Base-by-base conservation (phyloP, 768 basidiomycete species). In the Trametopsis cervina region DNA sequence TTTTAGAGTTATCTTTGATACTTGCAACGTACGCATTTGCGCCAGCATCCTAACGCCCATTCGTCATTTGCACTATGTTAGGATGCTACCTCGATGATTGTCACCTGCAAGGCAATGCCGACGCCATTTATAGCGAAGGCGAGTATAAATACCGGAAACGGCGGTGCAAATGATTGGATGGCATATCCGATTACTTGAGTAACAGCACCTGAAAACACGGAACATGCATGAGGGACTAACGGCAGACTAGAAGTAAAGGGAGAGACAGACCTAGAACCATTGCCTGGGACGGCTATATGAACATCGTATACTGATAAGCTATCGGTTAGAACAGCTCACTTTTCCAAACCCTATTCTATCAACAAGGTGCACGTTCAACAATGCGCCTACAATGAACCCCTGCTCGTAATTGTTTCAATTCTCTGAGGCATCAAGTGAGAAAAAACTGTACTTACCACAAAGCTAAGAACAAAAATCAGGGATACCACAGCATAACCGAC, bases 1-100 rank as follows among this genome's bases (percentile, higher is more conserved):
- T 60, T 49, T 77, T 73, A 0, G 77, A 59, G 39, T 78, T 73
- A n/a, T 72, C 64, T 50, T 71, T 72, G 6, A 85, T 63, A 38
- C 66, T 72, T 2, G 81, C 83, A 12, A 88, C 76, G 50, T 75
- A 87, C 7, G 78, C 81, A 56, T 83, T 83, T 1, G 83, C 74
- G 65, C 83, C 82, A 0, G 84, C 83, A 49, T 85, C 80, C 79
- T 85, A 12, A 23, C 12, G 18, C 18, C 47, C 15, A 33, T n/a
- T n/a, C n/a, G n/a, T n/a, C n/a, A n/a, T n/a, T n/a, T n/a, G n/a
- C n/a, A n/a, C n/a, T n/a, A n/a, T n/a, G n/a, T n/a, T n/a, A n/a
- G n/a, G n/a, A n/a, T n/a, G n/a, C n/a, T n/a, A n/a, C n/a, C n/a
- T n/a, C n/a, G n/a, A n/a, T n/a, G n/a, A n/a, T n/a, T n/a, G n/a